Conservation (phyloP, 2,329 filamentous ascomycete species). For the Neoscytalidium dimidiatum region DNA sequence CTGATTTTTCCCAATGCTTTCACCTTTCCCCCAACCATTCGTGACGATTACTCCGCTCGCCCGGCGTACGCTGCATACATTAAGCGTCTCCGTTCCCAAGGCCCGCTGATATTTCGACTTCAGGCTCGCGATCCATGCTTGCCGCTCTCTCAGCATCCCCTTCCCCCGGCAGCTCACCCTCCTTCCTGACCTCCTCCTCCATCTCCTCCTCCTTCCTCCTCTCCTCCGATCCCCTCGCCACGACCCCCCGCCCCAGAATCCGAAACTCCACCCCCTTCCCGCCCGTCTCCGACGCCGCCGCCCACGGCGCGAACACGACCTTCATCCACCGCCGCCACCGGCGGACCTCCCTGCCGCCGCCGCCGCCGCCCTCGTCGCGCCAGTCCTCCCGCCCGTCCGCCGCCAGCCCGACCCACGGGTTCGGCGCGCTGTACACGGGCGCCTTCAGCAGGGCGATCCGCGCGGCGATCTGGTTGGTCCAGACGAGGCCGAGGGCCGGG, state of each 20-base stretch:
- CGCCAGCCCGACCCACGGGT: slow-evolving; percentile 39
- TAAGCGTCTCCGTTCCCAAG: not conserved
- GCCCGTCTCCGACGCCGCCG: slow-evolving; percentile 47
- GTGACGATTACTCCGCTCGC: too few relatives aligned
- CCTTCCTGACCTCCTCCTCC: not conserved
- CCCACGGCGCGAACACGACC: slow-evolving; percentile 86
- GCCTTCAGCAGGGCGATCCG: slow-evolving; percentile 80
- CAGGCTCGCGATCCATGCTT: not conserved
- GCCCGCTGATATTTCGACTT: not conserved
- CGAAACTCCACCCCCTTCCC: slow-evolving; percentile 69
- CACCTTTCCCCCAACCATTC: too few relatives aligned
- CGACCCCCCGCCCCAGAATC: slow-evolving; percentile 65
- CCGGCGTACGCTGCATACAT: too few relatives aligned
- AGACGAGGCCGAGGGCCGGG: slow-evolving; percentile 82
- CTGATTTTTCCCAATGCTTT: too few relatives aligned
- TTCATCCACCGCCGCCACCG: slow-evolving; percentile 78
- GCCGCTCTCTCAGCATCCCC: not conserved
- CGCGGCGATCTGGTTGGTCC: slow-evolving; percentile 84
- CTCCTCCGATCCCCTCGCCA: not conserved
- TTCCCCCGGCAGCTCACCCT: not conserved
- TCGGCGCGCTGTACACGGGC: slow-evolving; percentile 49
- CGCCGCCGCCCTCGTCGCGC: slow-evolving; percentile 36
- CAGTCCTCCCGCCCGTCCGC: slow-evolving; percentile 39
- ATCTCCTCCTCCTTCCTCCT: not conserved
- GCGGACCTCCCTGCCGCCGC: slow-evolving; percentile 43